These are phyloP conservation scores for Silene latifolia DNA, from an alignment of 148 eudicot species.

Conservation along the genomic window DNA sequence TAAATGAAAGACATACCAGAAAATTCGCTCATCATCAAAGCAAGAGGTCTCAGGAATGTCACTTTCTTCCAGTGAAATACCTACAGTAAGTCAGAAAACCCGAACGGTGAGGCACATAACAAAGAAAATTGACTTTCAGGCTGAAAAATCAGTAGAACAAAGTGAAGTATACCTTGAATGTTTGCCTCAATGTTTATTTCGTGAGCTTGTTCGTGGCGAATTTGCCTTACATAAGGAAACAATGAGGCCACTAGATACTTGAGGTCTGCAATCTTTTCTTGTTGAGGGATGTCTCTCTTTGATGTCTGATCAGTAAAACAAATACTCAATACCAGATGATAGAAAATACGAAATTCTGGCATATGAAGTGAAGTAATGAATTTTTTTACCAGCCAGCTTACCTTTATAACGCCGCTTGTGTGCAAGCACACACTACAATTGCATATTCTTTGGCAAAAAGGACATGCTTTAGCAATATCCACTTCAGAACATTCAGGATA, in stretches of 20 bases:
- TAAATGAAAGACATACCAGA: conserved; percentile 43
- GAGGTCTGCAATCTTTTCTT: conserved; percentile 52
- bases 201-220: conserved; percentile 47
- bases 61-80: conserved; percentile 19
- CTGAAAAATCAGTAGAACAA: too few species aligned
- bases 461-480: conserved; percentile 61
- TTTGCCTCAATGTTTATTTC: conserved; percentile 51
- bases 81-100: too few species aligned
- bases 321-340: neutral
- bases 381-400: conserved; percentile 13
- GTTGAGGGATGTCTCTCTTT: conserved; percentile 38
- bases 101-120: too few species aligned
- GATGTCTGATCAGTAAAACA: conserved; percentile 38
- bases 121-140: too few species aligned
- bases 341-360: neutral
- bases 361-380: neutral
- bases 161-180: too few species aligned
- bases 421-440: conserved; percentile 73
- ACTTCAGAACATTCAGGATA: conserved; percentile 54
- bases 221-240: conserved; percentile 51
- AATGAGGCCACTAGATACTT: conserved; percentile 49
- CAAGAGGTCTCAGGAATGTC: conserved; percentile 39
- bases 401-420: conserved; percentile 47
- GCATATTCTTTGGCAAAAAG: conserved; percentile 69
- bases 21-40: conserved; percentile 61